Evolutionary conservation across 495 filamentous ascomycete species (phyloP).

Genomic region (Amniculicola lignicola): DNA sequence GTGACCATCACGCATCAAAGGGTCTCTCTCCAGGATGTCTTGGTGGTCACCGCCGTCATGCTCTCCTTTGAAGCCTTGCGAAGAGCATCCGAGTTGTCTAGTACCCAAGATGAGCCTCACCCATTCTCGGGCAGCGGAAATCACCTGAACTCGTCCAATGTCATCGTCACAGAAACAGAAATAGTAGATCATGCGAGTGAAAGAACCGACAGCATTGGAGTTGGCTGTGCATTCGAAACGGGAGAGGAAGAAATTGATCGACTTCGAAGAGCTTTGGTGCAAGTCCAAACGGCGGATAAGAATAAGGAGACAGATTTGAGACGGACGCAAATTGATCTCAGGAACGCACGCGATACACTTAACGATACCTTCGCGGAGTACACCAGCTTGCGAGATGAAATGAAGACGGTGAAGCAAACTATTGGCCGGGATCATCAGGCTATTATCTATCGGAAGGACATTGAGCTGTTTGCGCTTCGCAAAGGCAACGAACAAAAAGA

Average conservation of each 20-base stretch:
- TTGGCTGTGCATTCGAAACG: neutral
- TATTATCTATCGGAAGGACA: constrained; percentile 26
- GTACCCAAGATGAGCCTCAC: too few species aligned
- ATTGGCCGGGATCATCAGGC: constrained; percentile 23
- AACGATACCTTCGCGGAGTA: constrained; percentile 20
- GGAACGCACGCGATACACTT: constrained; percentile 8
- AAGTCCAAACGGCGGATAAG: constrained; percentile 9
- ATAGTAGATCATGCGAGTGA: neutral
- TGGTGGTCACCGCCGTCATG: constrained; percentile 18
- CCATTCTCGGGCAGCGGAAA: neutral
- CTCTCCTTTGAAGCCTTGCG: constrained; percentile 18
- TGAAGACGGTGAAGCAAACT: constrained; percentile 21
- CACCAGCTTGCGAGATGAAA: constrained; percentile 14
- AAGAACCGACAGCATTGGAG: neutral
- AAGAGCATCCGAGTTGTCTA: neutral
- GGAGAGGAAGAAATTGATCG: constrained; percentile 6
- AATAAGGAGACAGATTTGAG: constrained; percentile 7
- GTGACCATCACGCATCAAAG: constrained; percentile 13
- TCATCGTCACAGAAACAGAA: constrained; percentile 12
- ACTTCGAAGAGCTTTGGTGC: neutral
- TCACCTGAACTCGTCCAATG: constrained; percentile 5
- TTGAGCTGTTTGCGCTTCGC: constrained; percentile 25
- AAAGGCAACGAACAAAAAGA: constrained; percentile 26
- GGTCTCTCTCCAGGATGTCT: constrained; percentile 12
- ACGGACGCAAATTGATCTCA: constrained; percentile 5